These are phyloP conservation scores for Phaeomoniella chlamydospora DNA, from an alignment of 2,329 filamentous ascomycete species.

Conservation along the genomic window DNA sequence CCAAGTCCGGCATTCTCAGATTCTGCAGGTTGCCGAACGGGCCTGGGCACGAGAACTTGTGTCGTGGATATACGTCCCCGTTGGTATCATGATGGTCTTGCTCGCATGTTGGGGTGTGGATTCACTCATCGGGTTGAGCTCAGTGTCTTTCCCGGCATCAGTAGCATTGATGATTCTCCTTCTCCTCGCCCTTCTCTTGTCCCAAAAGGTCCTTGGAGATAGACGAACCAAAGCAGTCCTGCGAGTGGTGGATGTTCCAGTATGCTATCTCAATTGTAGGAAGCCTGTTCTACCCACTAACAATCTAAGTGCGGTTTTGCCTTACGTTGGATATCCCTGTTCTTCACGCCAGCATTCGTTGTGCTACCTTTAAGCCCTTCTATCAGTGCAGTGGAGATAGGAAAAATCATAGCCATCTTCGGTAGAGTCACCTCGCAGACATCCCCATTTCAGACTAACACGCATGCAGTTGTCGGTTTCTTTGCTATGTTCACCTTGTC, in stretches of 20 bases:
- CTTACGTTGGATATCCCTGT: constrained; percentile 42
- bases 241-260: neutral
- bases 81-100: constrained; percentile 22
- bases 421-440: too few species aligned
- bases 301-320: constrained; percentile 45
- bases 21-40: neutral
- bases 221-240: neutral
- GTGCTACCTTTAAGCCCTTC: constrained; percentile 41
- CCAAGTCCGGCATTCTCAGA: too few species aligned
- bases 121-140: constrained; percentile 26
- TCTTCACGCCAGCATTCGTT: constrained; percentile 46
- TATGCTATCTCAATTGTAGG: neutral
- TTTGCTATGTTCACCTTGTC: constrained; percentile 8
- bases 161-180: constrained; percentile 43
- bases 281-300: constrained; percentile 4
- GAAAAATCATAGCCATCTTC: constrained; percentile 46
- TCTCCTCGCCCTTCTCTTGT: constrained; percentile 34
- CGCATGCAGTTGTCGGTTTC: neutral
- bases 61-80: constrained; percentile 38
- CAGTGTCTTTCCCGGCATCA: constrained; percentile 43
- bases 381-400: constrained; percentile 39
- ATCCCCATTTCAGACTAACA: constrained; percentile 10
- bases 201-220: constrained; percentile 22
- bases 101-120: constrained; percentile 26
- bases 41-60: constrained; percentile 4